These are phyloP conservation scores for Clarireedia hainanense DNA, from an alignment of 2,329 filamentous ascomycete genomes.

Conservation along the genomic window DNA sequence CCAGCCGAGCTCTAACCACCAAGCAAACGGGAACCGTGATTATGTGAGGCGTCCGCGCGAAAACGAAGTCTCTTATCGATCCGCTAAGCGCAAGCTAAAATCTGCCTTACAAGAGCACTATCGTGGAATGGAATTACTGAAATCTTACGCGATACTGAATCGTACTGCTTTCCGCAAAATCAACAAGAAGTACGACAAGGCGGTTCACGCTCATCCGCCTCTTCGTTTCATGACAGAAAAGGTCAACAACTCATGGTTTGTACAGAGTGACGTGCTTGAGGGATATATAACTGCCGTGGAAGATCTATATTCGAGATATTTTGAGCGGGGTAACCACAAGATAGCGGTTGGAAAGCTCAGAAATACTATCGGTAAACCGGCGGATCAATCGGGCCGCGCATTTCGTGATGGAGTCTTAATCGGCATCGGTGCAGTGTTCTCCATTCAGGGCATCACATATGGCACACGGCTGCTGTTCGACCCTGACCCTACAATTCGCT, in stretches of 20 bases:
- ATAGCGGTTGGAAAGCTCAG: conserved; percentile 82
- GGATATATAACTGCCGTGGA: conserved; percentile 73
- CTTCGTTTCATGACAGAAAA: conserved; percentile 84
- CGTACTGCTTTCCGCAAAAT: conserved; percentile 92
- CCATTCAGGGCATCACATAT: conserved; percentile 57
- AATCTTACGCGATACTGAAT: conserved; percentile 85
- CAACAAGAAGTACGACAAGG: conserved; percentile 98
- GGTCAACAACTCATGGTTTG: conserved; percentile 85
- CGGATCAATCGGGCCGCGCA: conserved; percentile 48
- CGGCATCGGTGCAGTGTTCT: conserved; percentile 59
- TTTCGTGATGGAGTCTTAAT: conserved; percentile 59
- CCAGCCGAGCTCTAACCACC: conserved; percentile 19
- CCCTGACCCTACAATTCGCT: conserved; percentile 38
- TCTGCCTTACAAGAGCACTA: conserved; percentile 89
- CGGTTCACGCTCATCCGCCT: conserved; percentile 67
- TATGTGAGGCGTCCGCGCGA: conserved; percentile 40
- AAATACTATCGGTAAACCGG: conserved; percentile 53
- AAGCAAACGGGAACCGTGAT: conserved; percentile 34
- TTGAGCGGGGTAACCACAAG: conserved; percentile 89
- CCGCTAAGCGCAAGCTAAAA: conserved; percentile 88
- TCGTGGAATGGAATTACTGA: conserved; percentile 80
- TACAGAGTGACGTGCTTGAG: conserved; percentile 79
- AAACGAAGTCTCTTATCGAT: conserved; percentile 70
- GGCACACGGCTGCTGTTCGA: conserved; percentile 45
- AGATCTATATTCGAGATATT: conserved; percentile 89